Base-by-base conservation (phyloP, 2,329 filamentous ascomycete species). In the Eurotiales sp. region DNA sequence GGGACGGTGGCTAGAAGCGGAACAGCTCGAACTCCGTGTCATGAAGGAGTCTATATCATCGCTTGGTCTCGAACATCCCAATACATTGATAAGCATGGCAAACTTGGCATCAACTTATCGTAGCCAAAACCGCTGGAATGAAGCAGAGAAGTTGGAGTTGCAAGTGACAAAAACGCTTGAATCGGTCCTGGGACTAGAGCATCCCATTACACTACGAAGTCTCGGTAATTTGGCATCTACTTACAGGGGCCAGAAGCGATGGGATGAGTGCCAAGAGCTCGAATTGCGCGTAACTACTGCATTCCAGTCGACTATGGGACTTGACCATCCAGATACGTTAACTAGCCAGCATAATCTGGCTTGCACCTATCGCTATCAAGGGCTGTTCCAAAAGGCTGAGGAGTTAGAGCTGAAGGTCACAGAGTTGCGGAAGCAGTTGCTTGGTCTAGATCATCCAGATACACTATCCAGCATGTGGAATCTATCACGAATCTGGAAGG, bases 251-350 rank as follows among this genome's bases (percentile, higher is more conserved):
- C 40, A 43, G 23, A 27, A 25, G 27, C 30, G 43, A 25, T 23
- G 43, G n/a, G 30, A 25, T 34, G 32, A 39, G 8, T 8, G 17
- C 27, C 51, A 48, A 29, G 25, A 29, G 25, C 25, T 29, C 50
- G 29, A 25, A 4, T 55, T 15, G 42, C 46, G 36, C 34, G 17
- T 14, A 42, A 17, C 10, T 22, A n/a, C n/a, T n/a, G n/a, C n/a
- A n/a, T n/a, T n/a, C n/a, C n/a, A 52, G 50, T 50, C 46, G 25
- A 36, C 51, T 27, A 50, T 51, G 12, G 58, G 58, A 4, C 14
- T 46, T 14, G 50, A 58, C 27, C 56, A 59, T 55, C 55, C 55
- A 15, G 41, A 55, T 40, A 59, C 58, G 10, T 44, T 59, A 29
- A 56, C 30, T 4, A 58, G 29, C 36, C 51, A 58, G 44, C 46